Evolutionary conservation across 2,329 filamentous ascomycete species (phyloP), one percentile per base, ranked within the genome.

Genomic region (Podosphaera xanthii): DNA sequence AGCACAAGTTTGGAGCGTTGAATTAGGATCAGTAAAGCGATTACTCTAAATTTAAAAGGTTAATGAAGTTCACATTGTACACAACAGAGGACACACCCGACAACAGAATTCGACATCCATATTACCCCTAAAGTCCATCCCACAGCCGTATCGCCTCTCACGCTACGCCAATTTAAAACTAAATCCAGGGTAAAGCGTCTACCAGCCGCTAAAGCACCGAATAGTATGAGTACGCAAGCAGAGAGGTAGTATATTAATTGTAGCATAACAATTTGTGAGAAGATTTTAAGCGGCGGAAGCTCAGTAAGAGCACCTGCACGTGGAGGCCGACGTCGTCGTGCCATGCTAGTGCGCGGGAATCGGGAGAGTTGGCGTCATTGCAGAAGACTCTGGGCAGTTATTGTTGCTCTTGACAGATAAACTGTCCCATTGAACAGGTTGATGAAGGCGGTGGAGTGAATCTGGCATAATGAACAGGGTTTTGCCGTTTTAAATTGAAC

Each of bases 1-100:
- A 88, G 88, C 57, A 97, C 86, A 61, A 97, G 84, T 71, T 97
- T 97, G 55, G 86, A 92, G 62, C 92, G 87, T 30, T 84, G 83
- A 64, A 98, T 81, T 60, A 97, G 75, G 59, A 91, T 73, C 57
- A 95, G 81, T 60, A 96, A 84, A 49, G 88, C 86, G 60, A 94
- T 81, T 49, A 87, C 81, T 69, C 91, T 97, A 67, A 61, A 44
- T 2, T 35, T 53, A 58, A 48, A 56, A 58, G 58, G 61, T 59
- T 59, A 59, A 50, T 33, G 53, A 10, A 38, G 9, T n/a, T 53
- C 35, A 38, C n/a, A 9, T 52, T 10, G 33, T 12, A 9, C 4
- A 12, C 50, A 33, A 31, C 31, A 9, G 38, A 1, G 31, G 9
- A 52, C 77, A 64, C 73, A 86, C 83, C 77, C 78, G 62, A 82